Evolutionary conservation across 2,329 filamentous ascomycete genomes (phyloP).

Genomic region (Colletotrichum endophyticum): DNA sequence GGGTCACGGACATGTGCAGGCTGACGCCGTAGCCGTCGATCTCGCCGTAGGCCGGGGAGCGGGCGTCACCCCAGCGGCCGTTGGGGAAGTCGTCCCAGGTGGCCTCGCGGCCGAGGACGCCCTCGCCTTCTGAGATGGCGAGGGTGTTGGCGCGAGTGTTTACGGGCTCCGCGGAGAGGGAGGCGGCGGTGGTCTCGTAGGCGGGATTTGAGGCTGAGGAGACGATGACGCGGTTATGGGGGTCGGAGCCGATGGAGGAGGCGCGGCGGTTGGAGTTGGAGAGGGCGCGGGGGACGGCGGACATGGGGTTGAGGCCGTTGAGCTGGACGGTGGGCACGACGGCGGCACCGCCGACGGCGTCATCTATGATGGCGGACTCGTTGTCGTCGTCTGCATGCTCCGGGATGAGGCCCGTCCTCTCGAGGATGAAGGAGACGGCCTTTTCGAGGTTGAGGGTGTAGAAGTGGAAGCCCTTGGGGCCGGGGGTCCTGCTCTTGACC

Average conservation of each 20-base stretch:
- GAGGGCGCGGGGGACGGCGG: conserved; percentile 35
- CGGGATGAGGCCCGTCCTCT: conserved; percentile 84
- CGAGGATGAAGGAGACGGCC: conserved; percentile 90
- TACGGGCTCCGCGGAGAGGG: conserved; percentile 68
- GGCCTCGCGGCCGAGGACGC: conserved; percentile 86
- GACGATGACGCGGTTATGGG: conserved; percentile 87
- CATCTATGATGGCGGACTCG: conserved; percentile 55
- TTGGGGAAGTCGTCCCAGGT: conserved; percentile 99
- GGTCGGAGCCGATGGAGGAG: conserved; percentile 82
- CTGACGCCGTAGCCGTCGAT: conserved; percentile 99
- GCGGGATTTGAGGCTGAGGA: conserved; percentile 65
- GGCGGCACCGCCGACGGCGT: conserved; percentile 39
- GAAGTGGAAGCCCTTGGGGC: conserved; percentile 88
- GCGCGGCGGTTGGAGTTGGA: conserved; percentile 62
- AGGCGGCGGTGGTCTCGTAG: conserved; percentile 78
- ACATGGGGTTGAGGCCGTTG: conserved; percentile 48
- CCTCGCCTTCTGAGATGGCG: conserved; percentile 93
- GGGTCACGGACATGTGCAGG: conserved; percentile 84
- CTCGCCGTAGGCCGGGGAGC: conserved; percentile 92
- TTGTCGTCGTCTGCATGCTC: conserved; percentile 58
- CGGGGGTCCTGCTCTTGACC: conserved; percentile 59
- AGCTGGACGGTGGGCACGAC: conserved; percentile 52
- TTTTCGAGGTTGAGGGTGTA: conserved; percentile 98
- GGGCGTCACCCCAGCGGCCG: conserved; percentile 91
- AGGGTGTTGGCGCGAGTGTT: conserved; percentile 85